Evolutionary conservation across 2,329 filamentous ascomycete genomes (phyloP).

Genomic region (Colletotrichum musae): DNA sequence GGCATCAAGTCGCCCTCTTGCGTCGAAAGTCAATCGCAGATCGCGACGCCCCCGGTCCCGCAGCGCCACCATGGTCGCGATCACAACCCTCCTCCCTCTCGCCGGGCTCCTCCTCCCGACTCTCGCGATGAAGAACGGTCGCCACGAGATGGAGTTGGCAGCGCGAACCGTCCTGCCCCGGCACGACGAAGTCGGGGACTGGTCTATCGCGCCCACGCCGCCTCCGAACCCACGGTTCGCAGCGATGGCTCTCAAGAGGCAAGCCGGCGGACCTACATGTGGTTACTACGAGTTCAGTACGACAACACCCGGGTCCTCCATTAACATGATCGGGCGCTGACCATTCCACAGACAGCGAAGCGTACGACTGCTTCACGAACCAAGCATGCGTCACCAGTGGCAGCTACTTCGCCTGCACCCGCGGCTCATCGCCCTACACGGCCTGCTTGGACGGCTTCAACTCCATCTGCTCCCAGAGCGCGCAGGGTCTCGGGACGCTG

Average conservation of each 20-base stretch:
- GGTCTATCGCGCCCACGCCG: neutral
- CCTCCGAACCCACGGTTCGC: conserved; percentile 7
- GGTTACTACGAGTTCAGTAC: conserved; percentile 18
- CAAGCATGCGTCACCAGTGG: conserved; percentile 2
- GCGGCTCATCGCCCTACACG: conserved; percentile 14
- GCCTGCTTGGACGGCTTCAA: conserved; percentile 10
- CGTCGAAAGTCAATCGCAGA: neutral
- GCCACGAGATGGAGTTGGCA: neutral
- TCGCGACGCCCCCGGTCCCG: neutral
- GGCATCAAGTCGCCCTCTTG: too few relatives aligned
- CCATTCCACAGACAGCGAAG: neutral
- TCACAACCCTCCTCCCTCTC: neutral
- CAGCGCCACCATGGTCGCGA: conserved; percentile 1
- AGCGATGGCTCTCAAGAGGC: conserved; percentile 4
- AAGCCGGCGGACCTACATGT: neutral
- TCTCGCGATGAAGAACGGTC: neutral
- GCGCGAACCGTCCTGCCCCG: neutral
- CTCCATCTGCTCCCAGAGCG: neutral
- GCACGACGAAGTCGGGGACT: neutral
- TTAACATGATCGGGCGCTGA: neutral
- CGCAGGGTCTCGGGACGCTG: neutral
- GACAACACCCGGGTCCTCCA: neutral
- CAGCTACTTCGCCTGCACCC: conserved; percentile 13
- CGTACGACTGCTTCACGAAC: conserved; percentile 6
- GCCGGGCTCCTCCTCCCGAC: neutral